Percentiles rank a stretch among this genome's conserved stretches.
Evolutionary conservation across 495 filamentous ascomycete species (phyloP).

Genomic region (Poronia punctata): DNA sequence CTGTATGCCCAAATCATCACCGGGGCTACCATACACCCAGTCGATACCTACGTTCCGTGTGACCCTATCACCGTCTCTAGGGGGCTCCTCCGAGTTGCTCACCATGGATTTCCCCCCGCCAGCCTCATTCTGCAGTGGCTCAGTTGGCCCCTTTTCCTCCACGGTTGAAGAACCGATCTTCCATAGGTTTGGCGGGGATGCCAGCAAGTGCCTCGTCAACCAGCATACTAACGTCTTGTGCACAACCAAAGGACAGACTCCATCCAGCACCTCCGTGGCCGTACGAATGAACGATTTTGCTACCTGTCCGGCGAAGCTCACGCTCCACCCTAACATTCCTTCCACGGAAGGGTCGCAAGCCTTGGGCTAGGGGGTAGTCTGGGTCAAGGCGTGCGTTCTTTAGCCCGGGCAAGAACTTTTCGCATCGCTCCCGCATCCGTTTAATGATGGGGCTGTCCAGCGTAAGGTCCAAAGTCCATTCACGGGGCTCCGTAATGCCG

Average conservation of each 20-base stretch:
- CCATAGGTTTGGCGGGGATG: constrained; percentile 23
- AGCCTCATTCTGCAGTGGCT: too few relatives aligned
- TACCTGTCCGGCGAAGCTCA: constrained; percentile 27
- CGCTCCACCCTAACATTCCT: constrained; percentile 40
- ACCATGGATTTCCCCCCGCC: too few relatives aligned
- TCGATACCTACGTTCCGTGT: too few relatives aligned
- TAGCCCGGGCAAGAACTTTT: constrained; percentile 36
- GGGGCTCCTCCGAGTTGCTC: too few relatives aligned
- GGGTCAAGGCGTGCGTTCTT: constrained; percentile 37
- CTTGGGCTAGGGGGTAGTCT: constrained; percentile 41
- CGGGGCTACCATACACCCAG: too few relatives aligned
- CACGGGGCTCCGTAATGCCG: constrained; percentile 32
- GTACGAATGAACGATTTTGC: constrained; percentile 41
- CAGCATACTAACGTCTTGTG: constrained; percentile 29
- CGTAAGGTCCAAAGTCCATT: constrained; percentile 36
- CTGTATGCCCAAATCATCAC: too few relatives aligned
- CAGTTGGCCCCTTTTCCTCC: constrained; percentile 19
- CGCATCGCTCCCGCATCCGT: constrained; percentile 39
- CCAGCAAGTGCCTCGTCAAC: constrained; percentile 29
- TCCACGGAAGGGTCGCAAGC: constrained; percentile 34
- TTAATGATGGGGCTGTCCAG: constrained; percentile 34
- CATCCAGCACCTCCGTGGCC: constrained; percentile 45
- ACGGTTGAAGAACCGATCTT: constrained; percentile 13
- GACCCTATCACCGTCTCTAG: too few relatives aligned
- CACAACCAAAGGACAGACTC: constrained; percentile 40